Evolutionary conservation across 2,329 filamentous ascomycete species (phyloP).

Genomic region (Colletotrichum spinosum): DNA sequence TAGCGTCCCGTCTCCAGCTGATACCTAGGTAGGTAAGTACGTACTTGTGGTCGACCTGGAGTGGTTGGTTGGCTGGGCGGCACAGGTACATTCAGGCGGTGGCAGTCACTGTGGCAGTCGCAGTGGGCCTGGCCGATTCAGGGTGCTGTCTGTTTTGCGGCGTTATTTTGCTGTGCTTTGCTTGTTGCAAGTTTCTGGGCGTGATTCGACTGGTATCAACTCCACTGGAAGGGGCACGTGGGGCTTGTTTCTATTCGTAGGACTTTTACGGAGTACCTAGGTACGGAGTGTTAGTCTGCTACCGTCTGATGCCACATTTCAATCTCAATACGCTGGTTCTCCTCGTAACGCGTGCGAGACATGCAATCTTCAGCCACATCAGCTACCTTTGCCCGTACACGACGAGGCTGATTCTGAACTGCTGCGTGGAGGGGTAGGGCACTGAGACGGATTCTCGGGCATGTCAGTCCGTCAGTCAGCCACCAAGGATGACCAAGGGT

Average conservation of each 20-base stretch:
- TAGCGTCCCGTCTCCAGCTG: too few species aligned
- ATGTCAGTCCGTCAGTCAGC: constrained; percentile 26
- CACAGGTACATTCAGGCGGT: too few species aligned
- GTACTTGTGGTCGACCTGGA: too few species aligned
- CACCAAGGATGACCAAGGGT: constrained; percentile 15
- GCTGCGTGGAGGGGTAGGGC: constrained; percentile 10
- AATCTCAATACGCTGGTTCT: constrained; percentile 2
- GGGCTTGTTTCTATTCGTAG: constrained; percentile 37
- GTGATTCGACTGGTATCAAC: constrained; percentile 12
- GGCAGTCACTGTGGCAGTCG: too few species aligned
- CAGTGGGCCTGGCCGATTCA: background rate
- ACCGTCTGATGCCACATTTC: background rate
- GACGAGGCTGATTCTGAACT: constrained; percentile 8
- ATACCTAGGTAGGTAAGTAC: too few species aligned
- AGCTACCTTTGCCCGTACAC: constrained; percentile 8
- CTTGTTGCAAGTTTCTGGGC: background rate
- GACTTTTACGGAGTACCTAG: constrained; percentile 5
- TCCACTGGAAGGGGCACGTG: constrained; percentile 30
- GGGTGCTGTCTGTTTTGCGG: constrained; percentile 15
- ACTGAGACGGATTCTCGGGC: constrained; percentile 20
- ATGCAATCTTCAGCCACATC: constrained; percentile 29
- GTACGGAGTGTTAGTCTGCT: too few species aligned
- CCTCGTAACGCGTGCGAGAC: constrained; percentile 23
- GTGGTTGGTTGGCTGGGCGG: too few species aligned
- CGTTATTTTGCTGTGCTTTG: constrained; percentile 18